phyloP scores from a whole-genome alignment of 108 stramenopile genomes.

The Cyclostephanos tholiformis region DNA sequence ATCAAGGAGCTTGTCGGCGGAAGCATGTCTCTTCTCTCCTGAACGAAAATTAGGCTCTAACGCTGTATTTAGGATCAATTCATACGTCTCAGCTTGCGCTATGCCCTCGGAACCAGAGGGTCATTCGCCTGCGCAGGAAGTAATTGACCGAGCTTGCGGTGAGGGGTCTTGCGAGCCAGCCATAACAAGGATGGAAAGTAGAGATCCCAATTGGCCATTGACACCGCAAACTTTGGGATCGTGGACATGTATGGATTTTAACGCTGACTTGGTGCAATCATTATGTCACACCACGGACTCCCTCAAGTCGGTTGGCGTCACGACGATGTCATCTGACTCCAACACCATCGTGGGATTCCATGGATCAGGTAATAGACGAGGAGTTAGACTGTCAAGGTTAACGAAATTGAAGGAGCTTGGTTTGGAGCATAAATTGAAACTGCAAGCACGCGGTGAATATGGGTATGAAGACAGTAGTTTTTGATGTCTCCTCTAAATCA shows the following conservation, averaged over 20 bases:
- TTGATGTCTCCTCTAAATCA: not conserved
- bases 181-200: slow-evolving; percentile 54
- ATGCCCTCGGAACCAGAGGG: slow-evolving; percentile 76
- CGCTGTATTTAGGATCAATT: slow-evolving; percentile 18
- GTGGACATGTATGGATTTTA: slow-evolving; percentile 92
- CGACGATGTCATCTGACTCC: not conserved
- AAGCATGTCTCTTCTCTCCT: not conserved
- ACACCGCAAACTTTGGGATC: slow-evolving; percentile 91
- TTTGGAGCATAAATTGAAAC: slow-evolving; percentile 5
- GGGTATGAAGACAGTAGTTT: slow-evolving; percentile 13
- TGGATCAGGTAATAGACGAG: slow-evolving; percentile 15
- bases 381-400: slow-evolving; percentile 24
- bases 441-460: not conserved
- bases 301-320: slow-evolving; percentile 95
- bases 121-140: slow-evolving; percentile 93
- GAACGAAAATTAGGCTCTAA: slow-evolving; percentile 18
- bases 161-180: slow-evolving; percentile 21
- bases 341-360: not conserved
- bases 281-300: slow-evolving; percentile 97
- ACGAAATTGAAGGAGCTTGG: slow-evolving; percentile 37
- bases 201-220: slow-evolving; percentile 96
- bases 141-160: slow-evolving; percentile 92
- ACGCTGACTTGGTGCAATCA: slow-evolving; percentile 93
- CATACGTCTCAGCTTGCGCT: not conserved
- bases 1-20: not conserved